Evolutionary conservation across 2,329 filamentous ascomycete genomes (phyloP).

Genomic region (Madurella fahalii): DNA sequence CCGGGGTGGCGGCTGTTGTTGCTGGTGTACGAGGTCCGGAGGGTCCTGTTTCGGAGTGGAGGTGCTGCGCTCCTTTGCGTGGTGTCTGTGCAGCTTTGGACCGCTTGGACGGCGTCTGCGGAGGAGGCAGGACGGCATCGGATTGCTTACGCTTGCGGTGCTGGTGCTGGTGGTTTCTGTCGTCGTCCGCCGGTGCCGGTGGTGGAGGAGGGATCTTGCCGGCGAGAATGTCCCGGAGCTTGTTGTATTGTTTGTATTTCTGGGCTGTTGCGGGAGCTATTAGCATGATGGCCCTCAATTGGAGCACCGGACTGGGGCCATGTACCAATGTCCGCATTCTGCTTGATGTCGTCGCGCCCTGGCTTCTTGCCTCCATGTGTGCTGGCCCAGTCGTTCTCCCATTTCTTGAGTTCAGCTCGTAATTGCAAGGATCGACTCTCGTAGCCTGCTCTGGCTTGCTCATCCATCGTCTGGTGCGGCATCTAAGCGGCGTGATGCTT

Average conservation of each 20-base stretch:
- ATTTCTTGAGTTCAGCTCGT: constrained; percentile 67
- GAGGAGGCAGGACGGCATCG: constrained; percentile 30
- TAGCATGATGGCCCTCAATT: neutral
- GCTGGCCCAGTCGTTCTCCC: constrained; percentile 65
- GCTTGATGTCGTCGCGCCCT: constrained; percentile 70
- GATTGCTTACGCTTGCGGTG: constrained; percentile 37
- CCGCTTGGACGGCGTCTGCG: constrained; percentile 51
- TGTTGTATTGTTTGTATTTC: constrained; percentile 76
- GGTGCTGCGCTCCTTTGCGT: constrained; percentile 17
- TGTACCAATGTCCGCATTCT: constrained; percentile 65
- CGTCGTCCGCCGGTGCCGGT: constrained; percentile 30
- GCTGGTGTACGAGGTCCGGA: constrained; percentile 3
- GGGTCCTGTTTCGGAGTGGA: constrained; percentile 19
- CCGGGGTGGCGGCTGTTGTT: constrained; percentile 43
- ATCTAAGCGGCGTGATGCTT: neutral
- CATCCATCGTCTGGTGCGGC: constrained; percentile 41
- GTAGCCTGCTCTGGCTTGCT: constrained; percentile 40
- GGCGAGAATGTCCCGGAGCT: constrained; percentile 54
- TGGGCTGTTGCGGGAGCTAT: constrained; percentile 43
- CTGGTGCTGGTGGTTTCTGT: constrained; percentile 38
- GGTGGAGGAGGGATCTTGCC: constrained; percentile 47
- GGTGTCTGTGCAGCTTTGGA: constrained; percentile 35
- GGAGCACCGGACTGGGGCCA: neutral
- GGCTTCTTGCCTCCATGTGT: constrained; percentile 65
- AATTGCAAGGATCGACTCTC: constrained; percentile 51